phyloP scores from a whole-genome alignment of 2,329 filamentous ascomycete species.

The Xylariaceae sp. region DNA sequence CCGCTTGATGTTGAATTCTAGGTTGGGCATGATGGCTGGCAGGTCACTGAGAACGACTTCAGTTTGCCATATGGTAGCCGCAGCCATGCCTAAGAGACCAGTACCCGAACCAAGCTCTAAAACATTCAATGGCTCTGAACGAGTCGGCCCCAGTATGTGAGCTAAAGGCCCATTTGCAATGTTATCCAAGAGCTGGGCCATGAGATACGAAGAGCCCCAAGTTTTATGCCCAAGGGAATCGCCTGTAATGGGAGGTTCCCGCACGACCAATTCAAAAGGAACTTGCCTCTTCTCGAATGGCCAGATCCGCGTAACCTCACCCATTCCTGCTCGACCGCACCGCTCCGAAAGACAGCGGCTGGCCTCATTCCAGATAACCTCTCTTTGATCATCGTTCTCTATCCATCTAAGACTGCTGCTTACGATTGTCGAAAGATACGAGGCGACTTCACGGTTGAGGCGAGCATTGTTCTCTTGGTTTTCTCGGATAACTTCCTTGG shows the following conservation, averaged over 20 bases:
- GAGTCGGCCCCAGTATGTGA: conserved; percentile 49
- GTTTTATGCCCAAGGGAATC: conserved; percentile 93
- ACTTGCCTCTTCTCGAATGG: conserved; percentile 50
- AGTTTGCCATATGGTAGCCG: conserved; percentile 72
- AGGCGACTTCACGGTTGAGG: conserved; percentile 59
- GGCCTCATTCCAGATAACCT: conserved; percentile 77
- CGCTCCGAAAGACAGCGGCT: conserved; percentile 82
- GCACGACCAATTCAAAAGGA: conserved; percentile 70
- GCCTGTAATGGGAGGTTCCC: conserved; percentile 86
- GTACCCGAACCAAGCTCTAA: conserved; percentile 91
- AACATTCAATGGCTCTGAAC: conserved; percentile 44
- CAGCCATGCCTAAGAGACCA: conserved; percentile 86
- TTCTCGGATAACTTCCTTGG: conserved; percentile 49
- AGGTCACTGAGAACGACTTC: conserved; percentile 81
- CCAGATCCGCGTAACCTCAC: conserved; percentile 62
- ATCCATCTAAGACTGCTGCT: conserved; percentile 73
- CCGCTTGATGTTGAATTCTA: conserved; percentile 71
- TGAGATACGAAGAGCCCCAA: conserved; percentile 88
- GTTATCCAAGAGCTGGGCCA: conserved; percentile 72
- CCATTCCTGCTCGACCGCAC: conserved; percentile 76
- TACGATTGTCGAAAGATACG: conserved; percentile 73
- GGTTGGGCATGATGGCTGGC: conserved; percentile 80
- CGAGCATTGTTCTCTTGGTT: conserved; percentile 50
- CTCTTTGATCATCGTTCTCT: conserved; percentile 66
- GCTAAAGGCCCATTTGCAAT: conserved; percentile 53